Base-by-base conservation (phyloP, 176 grass and related monocot species). In the Lolium multiflorum region DNA sequence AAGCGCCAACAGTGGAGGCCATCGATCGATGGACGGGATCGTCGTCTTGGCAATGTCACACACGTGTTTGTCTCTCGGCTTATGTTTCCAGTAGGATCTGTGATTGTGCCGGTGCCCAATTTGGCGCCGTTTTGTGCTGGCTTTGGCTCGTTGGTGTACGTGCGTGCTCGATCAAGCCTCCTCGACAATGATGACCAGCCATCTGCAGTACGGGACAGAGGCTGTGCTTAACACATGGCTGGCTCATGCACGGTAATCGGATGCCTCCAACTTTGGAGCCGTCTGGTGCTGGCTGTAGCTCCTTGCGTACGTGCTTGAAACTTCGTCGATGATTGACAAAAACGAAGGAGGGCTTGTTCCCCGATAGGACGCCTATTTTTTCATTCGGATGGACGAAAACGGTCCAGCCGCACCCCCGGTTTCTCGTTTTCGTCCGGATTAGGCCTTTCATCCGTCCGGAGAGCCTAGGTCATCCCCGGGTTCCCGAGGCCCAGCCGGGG, bases 1-100 rank as follows among this genome's bases (percentile, higher is more conserved):
- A 89, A 84, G 46, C n/a, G n/a, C 7, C 31, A 57, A 84, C 66
- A 84, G 28, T 79, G 1, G 64, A 31, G 1, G 46, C 46, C 46
- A 11, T 47, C 9, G 46, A 10, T 8, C 8, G 8, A 47, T 47
- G 46, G 41, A 44, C 41, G 41, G 46, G 46, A 9, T 47, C 46
- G 8, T 47, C 46, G 46, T 47, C 46, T 47, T 9, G 7, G 46
- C 46, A 47, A 47, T 11, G 25, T 78, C 77, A 62, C 47, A 48
- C n/a, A 50, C 48, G 48, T 50, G 48, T 50, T 13, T 43, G 41
- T 56, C 54, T 0, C 54, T 4, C 4, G 54, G 6, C 5, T 56
- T 15, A 22, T 35, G 31, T 35, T 35, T 35, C 31, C 31, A 35
- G 31, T n/a, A 50, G 62, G 11, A 15, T 37, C 20, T 57, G 54